Percentiles rank a stretch among this genome's conserved stretches.
Conservation (phyloP, 441 rosid genomes). For the Euphorbia celastroides region DNA sequence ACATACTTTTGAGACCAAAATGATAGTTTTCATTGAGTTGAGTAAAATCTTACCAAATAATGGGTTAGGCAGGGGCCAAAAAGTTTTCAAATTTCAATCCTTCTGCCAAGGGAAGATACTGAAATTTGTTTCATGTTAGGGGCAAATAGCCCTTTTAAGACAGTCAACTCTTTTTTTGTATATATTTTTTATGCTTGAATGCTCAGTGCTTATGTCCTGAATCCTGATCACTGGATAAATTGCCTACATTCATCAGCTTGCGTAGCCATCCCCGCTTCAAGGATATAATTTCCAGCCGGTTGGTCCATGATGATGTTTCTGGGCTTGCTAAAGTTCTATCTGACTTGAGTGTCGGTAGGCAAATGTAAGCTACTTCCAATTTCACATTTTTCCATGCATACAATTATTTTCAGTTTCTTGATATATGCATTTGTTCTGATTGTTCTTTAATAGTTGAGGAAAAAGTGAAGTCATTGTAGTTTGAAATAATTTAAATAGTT, state of each 20-base stretch:
- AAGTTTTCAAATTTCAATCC: background rate
- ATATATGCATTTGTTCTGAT: background rate
- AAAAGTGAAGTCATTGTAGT: background rate
- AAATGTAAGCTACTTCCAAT: slow-evolving; percentile 52
- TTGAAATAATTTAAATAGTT: too few species aligned
- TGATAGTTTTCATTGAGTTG: background rate
- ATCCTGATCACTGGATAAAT: slow-evolving; percentile 14
- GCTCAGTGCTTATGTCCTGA: slow-evolving; percentile 5
- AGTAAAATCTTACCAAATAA: background rate
- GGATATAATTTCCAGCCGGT: slow-evolving; percentile 49
- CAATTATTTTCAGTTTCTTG: background rate
- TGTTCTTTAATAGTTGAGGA: background rate
- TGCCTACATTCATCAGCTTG: slow-evolving; percentile 45
- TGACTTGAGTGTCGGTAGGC: slow-evolving; percentile 78
- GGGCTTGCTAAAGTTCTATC: slow-evolving; percentile 68
- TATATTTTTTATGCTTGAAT: background rate
- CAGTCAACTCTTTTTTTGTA: too few species aligned
- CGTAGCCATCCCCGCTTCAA: slow-evolving; percentile 72
- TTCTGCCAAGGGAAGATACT: background rate
- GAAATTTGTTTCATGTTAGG: background rate
- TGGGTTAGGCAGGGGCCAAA: background rate
- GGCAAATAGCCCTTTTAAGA: background rate
- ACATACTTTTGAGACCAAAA: too few species aligned
- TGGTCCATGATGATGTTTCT: slow-evolving; percentile 45
- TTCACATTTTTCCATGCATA: background rate